phyloP scores from a whole-genome alignment of 768 basidiomycete genomes.

The Lanmaoa pseudosensibilis region DNA sequence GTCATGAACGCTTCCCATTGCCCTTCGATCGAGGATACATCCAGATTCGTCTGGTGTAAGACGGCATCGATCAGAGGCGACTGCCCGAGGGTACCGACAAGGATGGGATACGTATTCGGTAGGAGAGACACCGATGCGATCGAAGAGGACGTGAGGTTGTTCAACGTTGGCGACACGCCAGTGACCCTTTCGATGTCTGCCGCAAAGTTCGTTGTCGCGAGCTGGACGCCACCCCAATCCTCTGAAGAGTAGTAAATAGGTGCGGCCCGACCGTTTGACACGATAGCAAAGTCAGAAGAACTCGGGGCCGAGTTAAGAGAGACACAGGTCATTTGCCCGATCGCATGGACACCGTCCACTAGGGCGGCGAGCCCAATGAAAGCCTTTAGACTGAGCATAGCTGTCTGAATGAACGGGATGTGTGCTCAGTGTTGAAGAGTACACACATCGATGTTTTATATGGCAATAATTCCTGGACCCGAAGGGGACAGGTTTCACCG shows the following conservation, averaged over 20 bases:
- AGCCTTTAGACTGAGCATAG: constrained; percentile 14
- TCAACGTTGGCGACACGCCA: constrained; percentile 46
- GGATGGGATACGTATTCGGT: not conserved
- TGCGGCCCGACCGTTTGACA: constrained; percentile 44
- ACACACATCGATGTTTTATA: not conserved
- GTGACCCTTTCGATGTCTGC: constrained; percentile 63
- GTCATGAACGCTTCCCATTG: constrained; percentile 1
- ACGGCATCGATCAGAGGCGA: constrained; percentile 5
- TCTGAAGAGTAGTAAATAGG: constrained; percentile 52
- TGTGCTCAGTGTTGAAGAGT: not conserved
- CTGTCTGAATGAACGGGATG: not conserved
- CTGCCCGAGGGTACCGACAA: constrained; percentile 1
- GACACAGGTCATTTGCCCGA: constrained; percentile 52
- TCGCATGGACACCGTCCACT: constrained; percentile 33
- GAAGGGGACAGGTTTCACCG: too few species aligned
- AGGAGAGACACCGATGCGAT: not conserved
- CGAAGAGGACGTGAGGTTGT: constrained; percentile 50
- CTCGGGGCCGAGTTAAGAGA: constrained; percentile 37
- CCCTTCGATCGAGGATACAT: not conserved
- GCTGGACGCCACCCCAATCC: constrained; percentile 66
- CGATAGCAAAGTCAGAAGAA: constrained; percentile 41
- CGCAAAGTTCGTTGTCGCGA: constrained; percentile 42
- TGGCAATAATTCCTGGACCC: too few species aligned
- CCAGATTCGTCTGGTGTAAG: not conserved
- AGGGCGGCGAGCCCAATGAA: not conserved